Evolutionary conservation across 1,284 basidiomycete genomes (phyloP).

Genomic region (Boletus semigastroideus): DNA sequence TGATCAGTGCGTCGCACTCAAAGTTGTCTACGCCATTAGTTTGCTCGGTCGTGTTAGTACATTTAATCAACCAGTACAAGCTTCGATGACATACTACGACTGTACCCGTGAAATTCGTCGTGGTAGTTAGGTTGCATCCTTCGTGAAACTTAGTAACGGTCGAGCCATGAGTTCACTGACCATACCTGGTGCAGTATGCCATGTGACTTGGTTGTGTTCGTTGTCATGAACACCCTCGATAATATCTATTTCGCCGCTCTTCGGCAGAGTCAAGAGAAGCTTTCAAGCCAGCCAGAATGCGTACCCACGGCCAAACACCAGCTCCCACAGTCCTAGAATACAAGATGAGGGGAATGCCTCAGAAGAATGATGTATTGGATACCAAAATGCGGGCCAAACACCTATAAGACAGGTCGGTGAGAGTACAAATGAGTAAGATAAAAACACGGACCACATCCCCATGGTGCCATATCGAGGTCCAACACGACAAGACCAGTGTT

Average conservation of each 20-base stretch:
- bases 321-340: constrained; percentile 34
- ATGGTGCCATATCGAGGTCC: constrained; percentile 52
- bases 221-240: constrained; percentile 65
- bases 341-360: constrained; percentile 8
- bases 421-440: not conserved
- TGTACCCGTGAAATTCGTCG: constrained; percentile 47
- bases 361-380: constrained; percentile 37
- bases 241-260: constrained; percentile 68
- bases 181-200: constrained; percentile 53
- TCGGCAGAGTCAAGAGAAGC: constrained; percentile 11
- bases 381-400: constrained; percentile 56
- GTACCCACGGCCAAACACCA: constrained; percentile 49
- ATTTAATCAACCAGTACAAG: not conserved
- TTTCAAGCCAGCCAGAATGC: constrained; percentile 13
- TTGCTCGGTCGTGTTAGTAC: constrained; percentile 27
- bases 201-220: constrained; percentile 61
- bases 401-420: constrained; percentile 30
- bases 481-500: constrained; percentile 56
- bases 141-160: constrained; percentile 10
- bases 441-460: constrained; percentile 49
- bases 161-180: not conserved
- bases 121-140: constrained; percentile 51
- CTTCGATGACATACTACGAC: constrained; percentile 39
- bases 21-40: constrained; percentile 38
- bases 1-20: constrained; percentile 44